Base-by-base conservation (phyloP, 2,329 filamentous ascomycete genomes). In the Juglanconis oblonga region DNA sequence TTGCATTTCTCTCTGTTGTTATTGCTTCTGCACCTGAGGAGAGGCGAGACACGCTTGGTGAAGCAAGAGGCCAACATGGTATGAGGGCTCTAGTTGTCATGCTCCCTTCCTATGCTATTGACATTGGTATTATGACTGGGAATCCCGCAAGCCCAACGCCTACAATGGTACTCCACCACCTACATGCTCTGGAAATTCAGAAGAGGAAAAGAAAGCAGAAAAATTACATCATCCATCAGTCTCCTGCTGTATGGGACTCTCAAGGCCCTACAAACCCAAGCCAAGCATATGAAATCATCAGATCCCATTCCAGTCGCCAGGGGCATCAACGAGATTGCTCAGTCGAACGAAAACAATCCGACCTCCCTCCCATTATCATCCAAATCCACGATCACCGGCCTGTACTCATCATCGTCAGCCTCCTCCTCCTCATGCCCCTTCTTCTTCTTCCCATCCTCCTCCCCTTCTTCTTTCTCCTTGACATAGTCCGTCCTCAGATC, bases 401-500 rank as follows among this genome's bases (percentile, higher is more conserved):
- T 77, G 65, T 79, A 83, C 61, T 84, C 82, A 14, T 81, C 81
- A n/a, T 72, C 62, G 74, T 74, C 69, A 14, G 68, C 67, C 3
- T 69, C 61, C 4, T 81, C 79, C 44, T 84, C 74, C 50, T 84
- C 81, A 2, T 74, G n/a, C 14, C 13, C 11, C 6, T 40, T 35
- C 2, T 17, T 35, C 13, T 51, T n/a, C 40, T 10, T 38, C 11
- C 14, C 36, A 36, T 31, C 36, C 10, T 31, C 52, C n/a, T 72
- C 54, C 81, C 70, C 66, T 83, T 81, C 2, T 0, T 82, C 79
- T 64, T 84, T 81, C 62, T 82, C 81, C 4, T 79, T 74, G 5
- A 82, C 67, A 63, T 81, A 82, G 59, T 81, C 76, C 7, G 74
- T 78, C 14, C 76, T 69, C 11, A 87, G 69, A 57, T 87, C 82